Base-by-base conservation (phyloP, 495 filamentous ascomycete genomes). In the Aspergillus olivimuriae region DNA sequence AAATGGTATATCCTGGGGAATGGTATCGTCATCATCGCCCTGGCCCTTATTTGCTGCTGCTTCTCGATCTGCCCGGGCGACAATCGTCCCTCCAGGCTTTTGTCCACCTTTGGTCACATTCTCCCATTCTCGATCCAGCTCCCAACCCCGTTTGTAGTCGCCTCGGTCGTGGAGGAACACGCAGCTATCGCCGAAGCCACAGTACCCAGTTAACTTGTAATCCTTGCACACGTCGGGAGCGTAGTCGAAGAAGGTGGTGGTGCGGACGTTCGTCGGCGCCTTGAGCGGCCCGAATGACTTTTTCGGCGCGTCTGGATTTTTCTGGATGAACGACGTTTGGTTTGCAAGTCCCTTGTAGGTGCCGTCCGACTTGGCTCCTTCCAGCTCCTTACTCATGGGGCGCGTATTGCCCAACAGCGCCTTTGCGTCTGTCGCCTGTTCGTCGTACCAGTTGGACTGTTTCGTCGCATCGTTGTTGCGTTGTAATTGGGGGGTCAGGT, bases 141-240 rank as follows among this genome's bases (percentile, higher is more conserved):
- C 87, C 94, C 94, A 98, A 2, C 92, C 92, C 63, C 88, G 83
- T 35, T 87, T 85, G 57, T 94, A 91, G 61, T 92, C 86, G 51
- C 94, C 87, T 9, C 94, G 76, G 1, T 79, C 78, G 56, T 98
- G 91, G 2, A 90, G 60, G 65, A 43, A 48, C 4, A 43, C 94
- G 68, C 89, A 94, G n/a, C 63, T 77, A 45, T 89, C 67, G 4
- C 64, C 61, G 38, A 84, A 91, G 1, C 85, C 87, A 56, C 84
- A 90, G 61, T 48, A 68, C 2, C 89, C 89, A 0, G 87, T 94
- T 50, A 87, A 77, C 50, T 94, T 94, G 61, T 87, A 94, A 61
- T 97, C 92, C 62, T 96, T 97, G 61, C 92, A 97, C 11, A 94
- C 87, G 55, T 96, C 91, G 0, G 94, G 91, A 20, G 87, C 83